These are phyloP conservation scores for Rhinocladiella mackenziei DNA, from an alignment of 2,329 filamentous ascomycete genomes.

Conservation along the genomic window DNA sequence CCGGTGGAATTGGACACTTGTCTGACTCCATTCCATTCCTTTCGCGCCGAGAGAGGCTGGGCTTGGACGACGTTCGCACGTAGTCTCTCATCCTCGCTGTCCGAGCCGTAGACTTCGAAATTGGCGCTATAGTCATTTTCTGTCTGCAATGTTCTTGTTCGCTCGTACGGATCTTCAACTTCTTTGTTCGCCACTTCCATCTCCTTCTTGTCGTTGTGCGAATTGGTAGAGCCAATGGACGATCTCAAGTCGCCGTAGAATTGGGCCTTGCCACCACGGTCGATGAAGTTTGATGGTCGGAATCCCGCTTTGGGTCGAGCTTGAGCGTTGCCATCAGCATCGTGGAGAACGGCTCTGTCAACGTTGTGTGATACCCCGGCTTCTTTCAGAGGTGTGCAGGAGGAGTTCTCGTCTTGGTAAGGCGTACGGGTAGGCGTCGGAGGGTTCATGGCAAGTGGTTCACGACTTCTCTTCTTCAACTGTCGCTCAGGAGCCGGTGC, in stretches of 20 bases:
- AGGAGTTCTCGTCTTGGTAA: slow-evolving; percentile 25
- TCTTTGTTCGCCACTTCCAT: background rate
- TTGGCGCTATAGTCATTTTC: slow-evolving; percentile 27
- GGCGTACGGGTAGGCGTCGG: slow-evolving; percentile 40
- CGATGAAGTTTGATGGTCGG: slow-evolving; percentile 32
- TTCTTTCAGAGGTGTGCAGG: slow-evolving; percentile 9
- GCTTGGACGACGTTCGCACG: slow-evolving; percentile 11
- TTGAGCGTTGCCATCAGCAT: slow-evolving; percentile 5
- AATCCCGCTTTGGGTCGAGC: slow-evolving; percentile 1
- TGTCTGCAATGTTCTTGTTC: slow-evolving; percentile 26
- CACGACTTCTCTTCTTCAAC: slow-evolving; percentile 29
- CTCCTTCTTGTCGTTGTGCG: slow-evolving; percentile 8
- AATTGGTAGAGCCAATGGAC: slow-evolving; percentile 15
- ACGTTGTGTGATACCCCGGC: background rate
- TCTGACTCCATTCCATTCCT: slow-evolving; percentile 22
- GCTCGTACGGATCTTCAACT: slow-evolving; percentile 18
- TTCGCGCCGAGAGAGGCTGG: slow-evolving; percentile 31
- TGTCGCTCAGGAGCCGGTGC: slow-evolving; percentile 15
- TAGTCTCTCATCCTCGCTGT: slow-evolving; percentile 16
- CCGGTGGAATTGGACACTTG: slow-evolving; percentile 29
- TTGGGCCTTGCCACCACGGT: slow-evolving; percentile 34
- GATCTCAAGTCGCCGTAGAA: slow-evolving; percentile 39
- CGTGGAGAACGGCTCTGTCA: background rate
- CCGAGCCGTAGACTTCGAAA: slow-evolving; percentile 25
- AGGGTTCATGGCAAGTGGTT: slow-evolving; percentile 46